Base-by-base conservation (phyloP, 768 basidiomycete species). In the Candolleomyces efflorescens region DNA sequence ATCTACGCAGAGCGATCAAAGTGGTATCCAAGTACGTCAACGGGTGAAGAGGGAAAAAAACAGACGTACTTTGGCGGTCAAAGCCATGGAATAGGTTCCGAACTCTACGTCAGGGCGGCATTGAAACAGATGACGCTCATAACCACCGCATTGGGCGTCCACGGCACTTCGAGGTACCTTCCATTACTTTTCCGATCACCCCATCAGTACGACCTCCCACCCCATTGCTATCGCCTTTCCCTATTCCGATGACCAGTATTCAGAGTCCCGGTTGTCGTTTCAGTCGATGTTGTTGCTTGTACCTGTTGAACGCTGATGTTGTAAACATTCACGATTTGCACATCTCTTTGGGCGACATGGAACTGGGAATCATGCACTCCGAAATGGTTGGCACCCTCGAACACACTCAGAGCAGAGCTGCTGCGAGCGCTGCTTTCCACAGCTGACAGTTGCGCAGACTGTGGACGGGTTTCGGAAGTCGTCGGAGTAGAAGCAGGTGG, bases 71-170 rank as follows among this genome's bases (percentile, higher is more conserved):
- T 90, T 15, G 88, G 87, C 53, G 89, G 87, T 69, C 88, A 89
- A 26, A 88, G 69, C 87, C 89, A 92, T 37, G 89, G 90, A 39
- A 92, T 74, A 22, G 89, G 90, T 36, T 91, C 90, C 88, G 89
- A 91, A 64, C 85, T 89, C 64, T 87, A 92, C 15, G 93, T 94
- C 65, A 94, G 94, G 17, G 88, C 88, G 27, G 91, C 91, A 59
- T 95, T 96, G 79, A 86, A 96, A 50, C 91, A 73, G 54, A 96
- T 85, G 6, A 95, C 93, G 59, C 87, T 92, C 2, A 78, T 68
- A 4, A 95, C 94, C n/a, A 94, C 93, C 37, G 86, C 92, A 48
- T 82, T 80, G 0, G 93, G 90, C 2, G 93, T 95, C 63, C 81
- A 79, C 0, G 87, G 76, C 26, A 89, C 80, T 67, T 94, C 92